Base-by-base conservation (phyloP, 768 basidiomycete species). In the Suillus placidus region DNA sequence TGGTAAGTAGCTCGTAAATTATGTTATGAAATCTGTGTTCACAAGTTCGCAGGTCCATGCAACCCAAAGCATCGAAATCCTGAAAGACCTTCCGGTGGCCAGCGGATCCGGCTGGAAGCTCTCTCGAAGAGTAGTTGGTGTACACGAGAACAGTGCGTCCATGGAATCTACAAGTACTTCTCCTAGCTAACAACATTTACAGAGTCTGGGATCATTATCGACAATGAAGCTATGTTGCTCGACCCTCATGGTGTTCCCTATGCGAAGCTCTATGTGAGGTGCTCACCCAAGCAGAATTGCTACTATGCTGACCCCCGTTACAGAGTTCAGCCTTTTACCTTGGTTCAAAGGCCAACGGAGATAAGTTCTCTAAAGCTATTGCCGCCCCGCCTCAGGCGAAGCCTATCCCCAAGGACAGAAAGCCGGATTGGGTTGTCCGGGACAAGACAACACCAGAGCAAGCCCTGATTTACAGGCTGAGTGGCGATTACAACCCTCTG, bases 71-170 rank as follows among this genome's bases (percentile, higher is more conserved):
- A 91, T 95, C 65, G 87, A 95, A 75, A 84, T 94, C 35, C 72
- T 95, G 66, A 91, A 88, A 74, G 85, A 88, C n/a, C 79, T 96
- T 58, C 94, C 94, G 0, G 75, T 83, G 0, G 88, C 87, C 40
- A 90, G 89, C 67, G 93, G 93, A 10, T 80, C 85, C 3, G 94
- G 92, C 9, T 96, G 94, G 94, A 90, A 82, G 64, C 82, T 89
- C 73, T 88, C 84, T 69, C 81, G 81, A 65, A 83, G 88, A 64
- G 82, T 93, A 58, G 84, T 85, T 1, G 91, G 87, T 37, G 81
- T 95, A 26, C 85, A 84, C 55, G 94, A 96, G 79, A 95, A 95
- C 76, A 94, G 93, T 93, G 68, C 62, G 89, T 77, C 1, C 12
- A 14, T 8, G 16, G 5, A 47, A 63, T 60, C 30, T 34, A 45